Evolutionary conservation across 2,329 filamentous ascomycete genomes (phyloP).

Genomic region (Fusarium nematophilum): DNA sequence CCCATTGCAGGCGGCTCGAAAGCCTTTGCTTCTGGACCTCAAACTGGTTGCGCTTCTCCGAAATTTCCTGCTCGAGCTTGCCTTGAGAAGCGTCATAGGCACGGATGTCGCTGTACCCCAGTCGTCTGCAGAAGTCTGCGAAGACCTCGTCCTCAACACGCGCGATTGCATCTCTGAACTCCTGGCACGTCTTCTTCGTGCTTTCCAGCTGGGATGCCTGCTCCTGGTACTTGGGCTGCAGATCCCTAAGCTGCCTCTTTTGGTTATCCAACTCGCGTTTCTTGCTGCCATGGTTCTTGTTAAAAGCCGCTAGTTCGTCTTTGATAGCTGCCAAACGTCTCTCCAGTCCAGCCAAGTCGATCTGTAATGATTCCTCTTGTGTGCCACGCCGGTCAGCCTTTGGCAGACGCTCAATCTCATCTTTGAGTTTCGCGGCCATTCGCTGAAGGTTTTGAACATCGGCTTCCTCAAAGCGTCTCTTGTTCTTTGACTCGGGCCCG

Average conservation of each 20-base stretch:
- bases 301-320: conserved; percentile 80
- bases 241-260: conserved; percentile 77
- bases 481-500: conserved; percentile 78
- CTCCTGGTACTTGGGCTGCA: conserved; percentile 81
- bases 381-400: conserved; percentile 79
- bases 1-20: conserved; percentile 69
- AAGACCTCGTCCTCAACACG: conserved; percentile 92
- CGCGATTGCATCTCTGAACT: conserved; percentile 73
- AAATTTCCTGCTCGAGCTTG: conserved; percentile 88
- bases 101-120: conserved; percentile 90
- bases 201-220: conserved; percentile 76
- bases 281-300: conserved; percentile 87
- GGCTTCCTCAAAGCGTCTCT: conserved; percentile 88
- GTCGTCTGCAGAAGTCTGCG: conserved; percentile 82
- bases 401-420: conserved; percentile 83
- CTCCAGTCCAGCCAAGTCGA: conserved; percentile 82
- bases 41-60: conserved; percentile 87
- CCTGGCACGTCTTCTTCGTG: conserved; percentile 61
- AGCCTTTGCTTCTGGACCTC: conserved; percentile 84
- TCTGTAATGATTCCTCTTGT: conserved; percentile 84
- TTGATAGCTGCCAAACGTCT: conserved; percentile 77
- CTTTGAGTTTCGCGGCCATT: conserved; percentile 78
- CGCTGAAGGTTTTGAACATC: conserved; percentile 88
- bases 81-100: conserved; percentile 95
- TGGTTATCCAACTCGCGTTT: conserved; percentile 82